Conservation (phyloP, 371 early-diverging fungal species). For the Globomyces sp. region DNA sequence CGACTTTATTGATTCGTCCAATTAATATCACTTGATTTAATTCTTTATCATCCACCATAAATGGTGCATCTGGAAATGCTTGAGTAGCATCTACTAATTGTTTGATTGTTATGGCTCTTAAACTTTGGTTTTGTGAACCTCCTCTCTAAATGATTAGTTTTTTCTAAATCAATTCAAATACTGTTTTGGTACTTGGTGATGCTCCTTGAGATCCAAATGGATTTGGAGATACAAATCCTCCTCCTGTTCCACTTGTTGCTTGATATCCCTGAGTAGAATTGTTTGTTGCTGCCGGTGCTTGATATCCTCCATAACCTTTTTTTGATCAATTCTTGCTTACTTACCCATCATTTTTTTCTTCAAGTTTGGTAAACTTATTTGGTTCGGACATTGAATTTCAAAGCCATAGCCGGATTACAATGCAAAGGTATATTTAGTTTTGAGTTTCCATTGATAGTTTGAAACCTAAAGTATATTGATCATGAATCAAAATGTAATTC, state of each 20-base stretch:
- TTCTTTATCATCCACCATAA: conserved; percentile 64
- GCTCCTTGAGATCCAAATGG: conserved; percentile 4
- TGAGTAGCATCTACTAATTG: conserved; percentile 54
- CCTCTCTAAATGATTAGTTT: no score
- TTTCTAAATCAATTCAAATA: no score
- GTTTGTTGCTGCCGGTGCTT: no score
- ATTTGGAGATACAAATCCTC: conserved; percentile 12
- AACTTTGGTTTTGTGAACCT: conserved; percentile 36
- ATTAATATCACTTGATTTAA: conserved; percentile 52
- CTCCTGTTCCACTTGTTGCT: conserved; percentile 1
- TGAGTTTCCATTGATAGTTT: no score
- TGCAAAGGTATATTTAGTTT: no score
- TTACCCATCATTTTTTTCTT: not conserved
- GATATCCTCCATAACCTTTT: conserved; percentile 16
- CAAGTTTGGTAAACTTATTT: no score
- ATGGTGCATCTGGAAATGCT: conserved; percentile 50
- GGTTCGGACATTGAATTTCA: no score
- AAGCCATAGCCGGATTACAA: no score
- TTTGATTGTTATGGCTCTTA: conserved; percentile 74
- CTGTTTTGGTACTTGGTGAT: conserved; percentile 1
- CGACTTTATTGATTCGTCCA: conserved; percentile 9
- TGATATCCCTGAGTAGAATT: not conserved
- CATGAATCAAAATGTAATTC: no score
- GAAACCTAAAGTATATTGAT: no score
- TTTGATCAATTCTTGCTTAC: not conserved